Conservation (phyloP, 495 filamentous ascomycete species). For the Penicillium soppii region DNA sequence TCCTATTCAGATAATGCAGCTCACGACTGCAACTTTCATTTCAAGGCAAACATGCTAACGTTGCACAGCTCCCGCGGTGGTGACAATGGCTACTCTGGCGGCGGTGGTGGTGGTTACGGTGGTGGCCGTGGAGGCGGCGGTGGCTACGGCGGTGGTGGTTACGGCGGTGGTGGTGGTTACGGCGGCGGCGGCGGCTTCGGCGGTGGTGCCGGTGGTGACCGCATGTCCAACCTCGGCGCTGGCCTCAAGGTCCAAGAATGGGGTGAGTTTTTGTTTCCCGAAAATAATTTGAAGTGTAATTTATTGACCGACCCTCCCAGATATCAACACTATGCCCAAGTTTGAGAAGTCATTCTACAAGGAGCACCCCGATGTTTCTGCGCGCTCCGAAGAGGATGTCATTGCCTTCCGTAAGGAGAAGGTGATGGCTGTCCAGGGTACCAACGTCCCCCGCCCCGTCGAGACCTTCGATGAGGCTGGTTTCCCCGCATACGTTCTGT, state of each 20-base stretch:
- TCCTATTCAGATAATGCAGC: slow-evolving; percentile 7
- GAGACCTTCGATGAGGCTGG: slow-evolving; percentile 96
- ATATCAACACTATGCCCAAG: slow-evolving; percentile 78
- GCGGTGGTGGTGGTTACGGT: slow-evolving; percentile 38
- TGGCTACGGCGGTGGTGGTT: slow-evolving; percentile 45
- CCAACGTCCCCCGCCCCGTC: slow-evolving; percentile 83
- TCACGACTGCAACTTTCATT: background rate
- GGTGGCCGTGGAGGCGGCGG: slow-evolving; percentile 47
- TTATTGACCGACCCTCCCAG: too few relatives aligned
- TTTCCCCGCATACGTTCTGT: slow-evolving; percentile 95
- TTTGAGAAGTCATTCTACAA: slow-evolving; percentile 99
- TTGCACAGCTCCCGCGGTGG: slow-evolving; percentile 40
- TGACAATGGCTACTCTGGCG: slow-evolving; percentile 47
- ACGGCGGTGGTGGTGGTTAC: slow-evolving; percentile 44
- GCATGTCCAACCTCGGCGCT: slow-evolving; percentile 89
- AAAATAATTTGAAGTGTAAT: too few relatives aligned
- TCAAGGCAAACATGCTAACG: too few relatives aligned
- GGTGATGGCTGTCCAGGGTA: slow-evolving; percentile 75
- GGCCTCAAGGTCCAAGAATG: slow-evolving; percentile 81
- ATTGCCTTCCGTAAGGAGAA: slow-evolving; percentile 81
- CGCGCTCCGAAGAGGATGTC: slow-evolving; percentile 74
- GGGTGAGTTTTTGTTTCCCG: slow-evolving; percentile 73
- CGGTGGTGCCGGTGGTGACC: slow-evolving; percentile 72
- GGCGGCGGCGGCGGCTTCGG: slow-evolving; percentile 49
- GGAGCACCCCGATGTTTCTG: slow-evolving; percentile 75